Conservation (phyloP, 176 grass and related monocot genomes). For the Chrysopogon serrulatus region DNA sequence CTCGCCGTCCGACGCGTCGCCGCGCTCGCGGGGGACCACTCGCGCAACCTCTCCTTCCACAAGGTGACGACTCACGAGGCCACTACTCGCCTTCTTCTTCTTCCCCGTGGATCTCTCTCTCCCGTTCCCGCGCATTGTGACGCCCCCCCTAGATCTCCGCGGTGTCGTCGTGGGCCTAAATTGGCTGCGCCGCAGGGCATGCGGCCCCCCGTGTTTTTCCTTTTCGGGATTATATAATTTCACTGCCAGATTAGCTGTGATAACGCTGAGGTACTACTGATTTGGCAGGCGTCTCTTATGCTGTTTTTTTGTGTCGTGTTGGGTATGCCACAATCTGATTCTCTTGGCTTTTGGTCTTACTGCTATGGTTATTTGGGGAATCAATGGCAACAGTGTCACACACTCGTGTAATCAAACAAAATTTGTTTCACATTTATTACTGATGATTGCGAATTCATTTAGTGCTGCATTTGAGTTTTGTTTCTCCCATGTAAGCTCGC, state of each 20-base stretch:
- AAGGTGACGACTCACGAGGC: slow-evolving; percentile 41
- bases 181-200: not conserved
- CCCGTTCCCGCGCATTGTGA: not conserved
- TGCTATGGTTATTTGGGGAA: not conserved
- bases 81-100: not conserved
- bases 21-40: slow-evolving; percentile 55
- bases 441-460: not conserved
- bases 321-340: not conserved
- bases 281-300: not conserved
- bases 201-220: not conserved
- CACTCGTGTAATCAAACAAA: not conserved
- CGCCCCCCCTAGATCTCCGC: not conserved
- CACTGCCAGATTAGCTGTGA: not conserved
- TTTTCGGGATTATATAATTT: not conserved
- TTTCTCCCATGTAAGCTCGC: no score
- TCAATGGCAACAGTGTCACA: not conserved
- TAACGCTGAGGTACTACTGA: not conserved
- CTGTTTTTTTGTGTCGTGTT: not conserved
- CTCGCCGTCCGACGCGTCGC: slow-evolving; percentile 61
- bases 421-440: not conserved
- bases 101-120: not conserved
- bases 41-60: slow-evolving; percentile 52
- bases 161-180: not conserved
- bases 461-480: not conserved
- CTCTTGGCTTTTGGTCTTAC: not conserved